phyloP scores from a whole-genome alignment of 129 eudicot genomes.

The Helianthus annuus region DNA sequence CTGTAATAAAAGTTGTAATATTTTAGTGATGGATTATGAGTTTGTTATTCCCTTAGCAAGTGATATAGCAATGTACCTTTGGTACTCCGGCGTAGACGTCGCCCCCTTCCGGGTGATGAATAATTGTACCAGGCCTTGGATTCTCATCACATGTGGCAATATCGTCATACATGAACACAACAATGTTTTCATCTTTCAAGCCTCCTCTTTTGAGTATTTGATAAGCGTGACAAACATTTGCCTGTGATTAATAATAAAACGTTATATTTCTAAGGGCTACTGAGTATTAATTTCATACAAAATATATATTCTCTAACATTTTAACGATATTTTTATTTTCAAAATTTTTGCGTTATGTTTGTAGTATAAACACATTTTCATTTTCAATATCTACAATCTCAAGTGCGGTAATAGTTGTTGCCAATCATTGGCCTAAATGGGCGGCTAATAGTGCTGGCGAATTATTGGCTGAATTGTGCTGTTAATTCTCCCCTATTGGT shows the following conservation, averaged over 20 bases:
- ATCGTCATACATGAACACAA: constrained; percentile 93
- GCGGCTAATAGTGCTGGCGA: too few relatives aligned
- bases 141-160: constrained; percentile 63
- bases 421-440: too few relatives aligned
- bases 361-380: too few relatives aligned
- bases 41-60: background rate
- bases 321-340: too few relatives aligned
- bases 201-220: constrained; percentile 90
- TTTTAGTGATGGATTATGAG: too few relatives aligned
- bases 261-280: background rate
- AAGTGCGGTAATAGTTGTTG: too few relatives aligned
- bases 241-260: constrained; percentile 36
- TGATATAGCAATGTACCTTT: constrained; percentile 46
- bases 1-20: constrained; percentile 24
- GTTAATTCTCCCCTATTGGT: too few relatives aligned
- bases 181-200: constrained; percentile 77
- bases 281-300: too few relatives aligned
- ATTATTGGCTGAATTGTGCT: too few relatives aligned
- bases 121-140: constrained; percentile 73
- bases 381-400: too few relatives aligned
- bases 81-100: constrained; percentile 90
- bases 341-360: too few relatives aligned
- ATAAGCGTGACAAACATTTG: constrained; percentile 90
- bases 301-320: too few relatives aligned
- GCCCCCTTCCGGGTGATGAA: constrained; percentile 64